phyloP scores from a whole-genome alignment of 225 moss, liverwort and hornwort species.

The Sphagnum contortum region DNA sequence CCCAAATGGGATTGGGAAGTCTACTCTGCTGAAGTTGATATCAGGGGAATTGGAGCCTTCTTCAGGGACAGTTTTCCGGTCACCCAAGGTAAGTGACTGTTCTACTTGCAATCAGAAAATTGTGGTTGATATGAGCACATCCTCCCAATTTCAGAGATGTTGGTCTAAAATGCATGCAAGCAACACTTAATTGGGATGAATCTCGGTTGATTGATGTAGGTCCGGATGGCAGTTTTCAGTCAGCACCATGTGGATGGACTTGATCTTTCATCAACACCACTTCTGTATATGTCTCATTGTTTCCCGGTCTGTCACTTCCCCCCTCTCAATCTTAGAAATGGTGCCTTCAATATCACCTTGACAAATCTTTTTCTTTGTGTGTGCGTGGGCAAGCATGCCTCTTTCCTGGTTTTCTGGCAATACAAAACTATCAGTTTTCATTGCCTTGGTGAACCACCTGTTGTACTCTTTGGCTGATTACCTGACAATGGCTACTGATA shows the following conservation, averaged over 20 bases:
- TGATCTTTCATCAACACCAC: slow-evolving; percentile 93
- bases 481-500: too few species aligned
- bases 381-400: too few species aligned
- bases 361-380: too few species aligned
- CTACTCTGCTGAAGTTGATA: slow-evolving; percentile 89
- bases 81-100: slow-evolving; percentile 64
- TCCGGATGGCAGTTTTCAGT: slow-evolving; percentile 99
- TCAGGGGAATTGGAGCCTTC: slow-evolving; percentile 93
- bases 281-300: slow-evolving; percentile 87
- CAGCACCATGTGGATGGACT: slow-evolving; percentile 99
- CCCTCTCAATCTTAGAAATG: slow-evolving; percentile 2
- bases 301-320: slow-evolving; percentile 62
- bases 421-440: too few species aligned
- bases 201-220: slow-evolving; percentile 25
- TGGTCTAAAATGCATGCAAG: too few species aligned
- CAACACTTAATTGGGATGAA: too few species aligned
- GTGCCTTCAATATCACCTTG: not conserved
- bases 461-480: too few species aligned
- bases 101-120: not conserved
- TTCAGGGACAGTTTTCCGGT: slow-evolving; percentile 82
- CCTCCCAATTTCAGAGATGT: too few species aligned
- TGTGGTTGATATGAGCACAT: too few species aligned
- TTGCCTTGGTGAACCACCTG: too few species aligned
- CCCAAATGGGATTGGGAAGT: slow-evolving; percentile 98
- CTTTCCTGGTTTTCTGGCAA: too few species aligned